phyloP scores from a whole-genome alignment of 2,329 filamentous ascomycete genomes.

The Fusarium phyllophilum region DNA sequence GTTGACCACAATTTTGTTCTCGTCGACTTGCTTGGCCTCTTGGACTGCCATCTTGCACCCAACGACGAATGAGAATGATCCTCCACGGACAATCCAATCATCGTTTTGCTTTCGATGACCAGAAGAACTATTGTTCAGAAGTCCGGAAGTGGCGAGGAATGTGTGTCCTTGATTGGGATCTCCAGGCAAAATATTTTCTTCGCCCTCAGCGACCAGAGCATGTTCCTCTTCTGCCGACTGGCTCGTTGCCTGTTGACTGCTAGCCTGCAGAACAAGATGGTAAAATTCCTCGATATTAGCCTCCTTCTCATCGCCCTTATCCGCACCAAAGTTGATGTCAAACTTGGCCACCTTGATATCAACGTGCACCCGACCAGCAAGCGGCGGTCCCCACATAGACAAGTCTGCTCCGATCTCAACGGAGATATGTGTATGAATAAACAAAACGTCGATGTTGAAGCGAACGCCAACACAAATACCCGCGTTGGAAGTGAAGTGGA shows the following conservation, averaged over 20 bases:
- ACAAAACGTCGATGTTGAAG: conserved; percentile 18
- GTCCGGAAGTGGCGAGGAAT: background rate
- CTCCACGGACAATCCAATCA: background rate
- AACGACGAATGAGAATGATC: background rate
- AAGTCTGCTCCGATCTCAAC: conserved; percentile 30
- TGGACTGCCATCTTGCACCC: background rate
- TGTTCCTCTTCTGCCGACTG: rapidly evolving
- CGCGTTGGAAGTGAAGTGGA: conserved; percentile 20
- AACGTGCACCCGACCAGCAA: conserved; percentile 34
- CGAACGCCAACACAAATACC: conserved; percentile 41
- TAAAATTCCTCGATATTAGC: background rate
- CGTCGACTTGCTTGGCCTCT: background rate
- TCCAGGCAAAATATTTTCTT: no score
- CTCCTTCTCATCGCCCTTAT: background rate
- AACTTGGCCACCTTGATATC: conserved; percentile 43
- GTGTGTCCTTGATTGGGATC: background rate
- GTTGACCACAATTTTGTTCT: rapidly evolving
- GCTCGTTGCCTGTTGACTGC: background rate
- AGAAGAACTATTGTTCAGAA: background rate
- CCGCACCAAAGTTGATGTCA: conserved; percentile 35
- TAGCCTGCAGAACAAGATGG: background rate
- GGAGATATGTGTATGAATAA: conserved; percentile 25
- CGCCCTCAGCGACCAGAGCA: rapidly evolving
- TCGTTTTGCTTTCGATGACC: background rate
- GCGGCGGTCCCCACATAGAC: conserved; percentile 20